These are phyloP conservation scores for Alternaria triticimaculans DNA, from an alignment of 2,329 filamentous ascomycete species.

Conservation along the genomic window DNA sequence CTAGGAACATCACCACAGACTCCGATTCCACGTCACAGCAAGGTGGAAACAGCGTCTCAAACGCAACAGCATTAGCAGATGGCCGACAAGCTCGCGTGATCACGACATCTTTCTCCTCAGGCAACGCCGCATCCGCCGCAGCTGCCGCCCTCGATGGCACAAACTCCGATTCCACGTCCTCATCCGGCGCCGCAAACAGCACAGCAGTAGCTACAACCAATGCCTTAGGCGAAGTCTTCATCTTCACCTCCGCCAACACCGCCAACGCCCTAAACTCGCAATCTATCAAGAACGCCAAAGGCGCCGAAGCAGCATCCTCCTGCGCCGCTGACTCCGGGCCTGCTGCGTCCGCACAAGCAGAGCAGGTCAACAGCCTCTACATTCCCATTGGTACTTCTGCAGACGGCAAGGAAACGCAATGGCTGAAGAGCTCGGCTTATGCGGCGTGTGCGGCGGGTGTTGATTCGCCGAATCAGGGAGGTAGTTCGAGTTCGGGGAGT, in stretches of 20 bases:
- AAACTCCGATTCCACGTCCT: neutral
- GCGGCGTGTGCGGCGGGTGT: conserved; percentile 1
- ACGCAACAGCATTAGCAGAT: neutral
- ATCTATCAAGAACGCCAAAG: neutral
- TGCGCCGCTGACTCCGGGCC: neutral
- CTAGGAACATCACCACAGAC: neutral
- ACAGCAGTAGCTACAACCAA: neutral
- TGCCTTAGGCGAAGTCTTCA: neutral
- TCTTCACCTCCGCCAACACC: neutral
- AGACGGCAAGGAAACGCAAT: neutral
- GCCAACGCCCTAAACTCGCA: neutral
- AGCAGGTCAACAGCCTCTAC: neutral
- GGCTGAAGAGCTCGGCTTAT: neutral
- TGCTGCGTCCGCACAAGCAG: neutral
- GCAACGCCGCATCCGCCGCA: neutral
- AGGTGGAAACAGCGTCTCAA: neutral
- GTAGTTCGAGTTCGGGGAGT: neutral
- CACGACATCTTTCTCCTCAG: neutral
- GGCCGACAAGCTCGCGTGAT: neutral
- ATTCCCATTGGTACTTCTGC: neutral
- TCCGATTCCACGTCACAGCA: neutral
- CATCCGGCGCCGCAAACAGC: neutral
- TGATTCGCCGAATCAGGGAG: neutral
- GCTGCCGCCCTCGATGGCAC: neutral
- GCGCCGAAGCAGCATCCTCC: neutral